Base-by-base conservation (phyloP, 2,329 filamentous ascomycete genomes). In the Aspergillus tanneri region DNA sequence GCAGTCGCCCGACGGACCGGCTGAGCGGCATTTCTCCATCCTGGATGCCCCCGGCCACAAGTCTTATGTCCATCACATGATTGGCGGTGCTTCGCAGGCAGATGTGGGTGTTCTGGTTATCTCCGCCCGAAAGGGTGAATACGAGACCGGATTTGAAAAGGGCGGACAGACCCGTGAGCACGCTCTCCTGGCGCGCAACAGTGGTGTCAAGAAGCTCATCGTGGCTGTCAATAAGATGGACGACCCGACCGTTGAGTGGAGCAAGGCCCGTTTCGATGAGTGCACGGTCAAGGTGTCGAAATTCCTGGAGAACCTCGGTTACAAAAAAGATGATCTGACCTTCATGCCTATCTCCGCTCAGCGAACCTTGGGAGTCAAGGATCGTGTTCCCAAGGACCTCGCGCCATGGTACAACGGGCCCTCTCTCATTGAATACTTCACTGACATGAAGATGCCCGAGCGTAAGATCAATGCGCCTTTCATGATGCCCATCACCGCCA, bases 171-270 rank as follows among this genome's bases (percentile, higher is more conserved):
- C 93, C 45, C 84, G 93, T 68, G 93, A 99, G 81, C 92, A 97
- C 73, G 93, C 95, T 47, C 90, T 99, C 78, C 80, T 99, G 67
- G 95, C 95, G 59, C 96, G 97, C 76, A 99, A 95, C 1, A 92
- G 96, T 69, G 93, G 93, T 73, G 93, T 99, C 51, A 95, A 95
- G 80, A 96, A 96, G 76, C 81, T 99, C 47, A 79, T 97, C 37
- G 86, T 99, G 23, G 93, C 82, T 44, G 91, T 96, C 68, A 99
- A 99, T 83, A 99, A 99, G 80, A 99, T 99, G 95, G 93, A 99
- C 67, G 93, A 99, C 68, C 78, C 86, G 9, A 99, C 93, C 2
- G 95, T 99, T 43, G 83, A 96, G 65, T 99, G 95, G 95, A 93
- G 88, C 46, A 84, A 96, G 62, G 88, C 88, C 32, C 86, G 93